Evolutionary conservation across 768 basidiomycete genomes (phyloP), one percentile per base, ranked within the genome.

Genomic region (Hydnum rufescens): DNA sequence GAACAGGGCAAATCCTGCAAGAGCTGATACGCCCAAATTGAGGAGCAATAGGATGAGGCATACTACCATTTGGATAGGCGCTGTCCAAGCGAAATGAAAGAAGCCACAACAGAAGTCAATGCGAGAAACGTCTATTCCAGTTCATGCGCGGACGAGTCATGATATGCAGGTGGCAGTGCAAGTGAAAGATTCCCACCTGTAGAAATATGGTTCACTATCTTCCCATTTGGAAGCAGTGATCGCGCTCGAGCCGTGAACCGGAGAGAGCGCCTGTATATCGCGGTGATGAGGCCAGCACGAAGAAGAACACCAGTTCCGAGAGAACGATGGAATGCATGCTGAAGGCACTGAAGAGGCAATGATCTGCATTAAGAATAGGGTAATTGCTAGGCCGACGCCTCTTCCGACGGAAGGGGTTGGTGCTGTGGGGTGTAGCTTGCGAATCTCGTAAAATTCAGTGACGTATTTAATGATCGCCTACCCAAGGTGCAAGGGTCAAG

Each of bases 201-300:
- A 3, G 85, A 88, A 55, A 97, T 93, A 66, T 93, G 88, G 58
- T 89, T 92, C 57, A 95, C 81, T 8, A 95, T 73, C 61, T 82
- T 82, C 22, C 89, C 92, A 60, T 86, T 95, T 1, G 84, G 77
- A 42, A 92, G 72, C 5, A 75, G 78, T 1, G 78, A 78, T 4
- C 92, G 75, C 4, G 87, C 77, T 39, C 85, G 79, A 18, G 82
- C 75, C 2, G 83, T 82, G 30, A 96, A 71, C 26, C 69, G 73
- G 23, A 95, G 70, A 1, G 82, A 79, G 39, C 80, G 77, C 28
- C 75, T 71, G 65, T 89, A 95, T 32, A 95, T 80, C 1, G 85
- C 79, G 1, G 84, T 80, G 49, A 81, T 82, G 25, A 87, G 67
- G 5, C 80, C 75, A 0, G 74, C 74, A 53, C 82, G 71, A 0